Percentiles rank a stretch among this genome's conserved stretches.
Conservation (phyloP, 768 basidiomycete genomes). For the Sistotremastrum suecicum region DNA sequence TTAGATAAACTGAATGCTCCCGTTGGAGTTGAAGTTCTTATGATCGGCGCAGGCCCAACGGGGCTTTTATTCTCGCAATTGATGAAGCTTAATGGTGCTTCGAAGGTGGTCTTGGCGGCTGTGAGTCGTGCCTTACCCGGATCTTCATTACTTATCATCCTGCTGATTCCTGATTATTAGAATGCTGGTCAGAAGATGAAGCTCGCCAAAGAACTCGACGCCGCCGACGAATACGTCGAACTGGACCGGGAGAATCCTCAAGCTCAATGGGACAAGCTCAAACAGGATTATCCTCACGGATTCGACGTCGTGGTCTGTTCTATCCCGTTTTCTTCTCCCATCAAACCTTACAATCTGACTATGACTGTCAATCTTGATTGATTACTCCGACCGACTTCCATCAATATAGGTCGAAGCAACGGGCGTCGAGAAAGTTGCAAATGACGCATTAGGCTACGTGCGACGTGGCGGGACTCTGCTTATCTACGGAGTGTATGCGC, state of each 20-base stretch:
- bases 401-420: conserved; percentile 42
- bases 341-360: not conserved
- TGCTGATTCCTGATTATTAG: conserved; percentile 5
- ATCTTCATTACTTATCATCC: not conserved
- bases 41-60: conserved; percentile 85
- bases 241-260: conserved; percentile 64
- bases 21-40: conserved; percentile 72
- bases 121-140: not conserved
- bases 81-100: conserved; percentile 75
- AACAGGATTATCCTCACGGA: conserved; percentile 71
- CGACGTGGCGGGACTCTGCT: conserved; percentile 17
- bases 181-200: conserved; percentile 89
- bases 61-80: conserved; percentile 85
- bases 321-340: not conserved
- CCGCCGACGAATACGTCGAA: conserved; percentile 77
- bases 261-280: conserved; percentile 68
- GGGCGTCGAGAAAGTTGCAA: conserved; percentile 76
- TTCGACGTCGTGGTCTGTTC: conserved; percentile 61
- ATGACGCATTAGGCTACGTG: conserved; percentile 82
- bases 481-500: no score
- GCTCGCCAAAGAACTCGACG: conserved; percentile 64
- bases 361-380: not conserved
- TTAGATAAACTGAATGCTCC: conserved; percentile 76
- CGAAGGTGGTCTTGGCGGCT: conserved; percentile 68
- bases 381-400: not conserved